Percentiles rank a stretch among this genome's conserved stretches.
Evolutionary conservation across 331 rosid species (phyloP).

Genomic region (Spiraea crenata): DNA sequence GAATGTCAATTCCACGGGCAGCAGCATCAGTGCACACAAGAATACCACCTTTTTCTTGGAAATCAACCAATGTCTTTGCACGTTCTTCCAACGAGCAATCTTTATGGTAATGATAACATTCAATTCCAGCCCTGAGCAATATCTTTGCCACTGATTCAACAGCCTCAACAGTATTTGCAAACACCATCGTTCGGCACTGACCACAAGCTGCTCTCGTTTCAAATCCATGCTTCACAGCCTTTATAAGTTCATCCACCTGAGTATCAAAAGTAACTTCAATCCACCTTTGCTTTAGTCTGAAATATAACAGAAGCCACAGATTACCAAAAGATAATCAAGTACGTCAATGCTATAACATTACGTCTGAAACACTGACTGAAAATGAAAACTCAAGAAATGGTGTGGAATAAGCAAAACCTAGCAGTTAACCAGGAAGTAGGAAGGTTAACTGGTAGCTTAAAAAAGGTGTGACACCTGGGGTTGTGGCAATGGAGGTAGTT

Average conservation of each 20-base stretch:
- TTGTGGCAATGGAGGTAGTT: constrained; percentile 92
- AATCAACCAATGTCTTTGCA: constrained; percentile 62
- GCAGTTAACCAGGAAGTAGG: constrained; percentile 15
- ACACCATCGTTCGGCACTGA: constrained; percentile 79
- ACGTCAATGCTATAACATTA: neutral
- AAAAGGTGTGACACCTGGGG: constrained; percentile 60
- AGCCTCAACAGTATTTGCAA: constrained; percentile 93
- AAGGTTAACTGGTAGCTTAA: constrained; percentile 12
- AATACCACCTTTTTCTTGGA: constrained; percentile 81
- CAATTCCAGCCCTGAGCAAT: constrained; percentile 55
- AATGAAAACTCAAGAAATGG: neutral
- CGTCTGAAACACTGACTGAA: neutral
- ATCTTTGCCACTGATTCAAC: constrained; percentile 84
- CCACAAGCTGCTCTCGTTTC: constrained; percentile 39
- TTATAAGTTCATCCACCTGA: constrained; percentile 85
- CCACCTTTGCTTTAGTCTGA: constrained; percentile 91
- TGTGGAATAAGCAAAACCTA: neutral
- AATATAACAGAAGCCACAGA: constrained; percentile 20
- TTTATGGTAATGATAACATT: constrained; percentile 83
- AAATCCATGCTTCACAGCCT: constrained; percentile 65
- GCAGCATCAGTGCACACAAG: constrained; percentile 98
- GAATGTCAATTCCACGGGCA: constrained; percentile 91
- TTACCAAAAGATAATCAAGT: constrained; percentile 2
- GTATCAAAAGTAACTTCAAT: constrained; percentile 72
- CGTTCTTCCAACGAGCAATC: constrained; percentile 86